Conservation (phyloP, 805 yeast genomes). For the Candida sphagnicola region DNA sequence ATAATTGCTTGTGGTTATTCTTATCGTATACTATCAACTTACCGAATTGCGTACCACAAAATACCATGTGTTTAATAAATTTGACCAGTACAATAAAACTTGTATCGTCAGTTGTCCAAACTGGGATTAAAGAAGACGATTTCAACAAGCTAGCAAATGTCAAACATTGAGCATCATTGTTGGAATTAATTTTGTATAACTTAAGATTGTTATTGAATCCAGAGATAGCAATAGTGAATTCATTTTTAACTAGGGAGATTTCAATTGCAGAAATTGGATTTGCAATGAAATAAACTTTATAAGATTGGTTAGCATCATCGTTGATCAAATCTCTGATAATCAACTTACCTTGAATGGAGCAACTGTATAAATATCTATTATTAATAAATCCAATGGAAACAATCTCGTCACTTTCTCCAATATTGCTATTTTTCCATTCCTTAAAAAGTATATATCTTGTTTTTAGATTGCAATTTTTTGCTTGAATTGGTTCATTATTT, state of each 20-base stretch:
- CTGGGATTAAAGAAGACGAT: slow-evolving; percentile 10
- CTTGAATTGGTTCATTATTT: too few relatives aligned
- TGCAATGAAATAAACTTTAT: slow-evolving; percentile 20
- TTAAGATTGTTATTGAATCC: slow-evolving; percentile 25
- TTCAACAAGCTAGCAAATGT: neutral
- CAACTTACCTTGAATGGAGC: slow-evolving; percentile 30
- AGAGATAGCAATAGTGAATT: slow-evolving; percentile 16
- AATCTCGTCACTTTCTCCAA: slow-evolving; percentile 18
- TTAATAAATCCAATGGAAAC: slow-evolving; percentile 22
- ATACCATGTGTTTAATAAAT: slow-evolving; percentile 9
- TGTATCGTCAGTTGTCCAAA: slow-evolving; percentile 7
- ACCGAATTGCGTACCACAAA: slow-evolving; percentile 33
- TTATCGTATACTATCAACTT: slow-evolving; percentile 17
- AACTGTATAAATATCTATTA: slow-evolving; percentile 26
- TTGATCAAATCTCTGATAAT: slow-evolving; percentile 32
- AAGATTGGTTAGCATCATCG: slow-evolving; percentile 30
- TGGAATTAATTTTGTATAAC: slow-evolving; percentile 18
- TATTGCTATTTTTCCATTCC: slow-evolving; percentile 29
- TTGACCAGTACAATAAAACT: slow-evolving; percentile 1
- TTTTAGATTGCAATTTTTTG: too few relatives aligned
- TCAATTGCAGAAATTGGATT: slow-evolving; percentile 21
- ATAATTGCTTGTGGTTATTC: slow-evolving; percentile 9
- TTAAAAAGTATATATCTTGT: slow-evolving; percentile 19
- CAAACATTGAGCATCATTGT: neutral
- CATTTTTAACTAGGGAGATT: slow-evolving; percentile 9